Base-by-base conservation (phyloP, 495 filamentous ascomycete genomes). In the Elaphomyces granulatus region DNA sequence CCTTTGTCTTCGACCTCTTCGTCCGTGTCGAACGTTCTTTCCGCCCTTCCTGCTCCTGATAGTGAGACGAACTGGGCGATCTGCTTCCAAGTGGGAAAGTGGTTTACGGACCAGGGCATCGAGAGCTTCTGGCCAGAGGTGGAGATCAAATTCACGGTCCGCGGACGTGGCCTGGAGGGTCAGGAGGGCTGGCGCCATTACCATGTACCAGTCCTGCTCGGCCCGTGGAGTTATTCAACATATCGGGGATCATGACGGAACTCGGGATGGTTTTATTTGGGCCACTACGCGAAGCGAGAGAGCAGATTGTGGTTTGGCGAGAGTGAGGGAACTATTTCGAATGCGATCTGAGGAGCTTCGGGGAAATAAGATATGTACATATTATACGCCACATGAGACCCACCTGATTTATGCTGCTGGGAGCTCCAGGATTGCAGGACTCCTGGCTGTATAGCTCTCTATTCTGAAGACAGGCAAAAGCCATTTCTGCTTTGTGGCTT, bases 121-220 rank as follows among this genome's bases (percentile, higher is more conserved):
- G 71, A 80, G 42, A 86, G 84, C 3, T 95, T 98, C 55, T 95
- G 84, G 56, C 85, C 84, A 17, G 81, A 87, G 61, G 86, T 95
- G n/a, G 77, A 79, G 56, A 72, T 98, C 31, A 75, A 75, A 38
- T 94, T 98, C 57, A 74, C 72, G 33, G 85, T 88, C 2, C 69
- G 74, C 45, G 63, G 64, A 28, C 55, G 64, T 17, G 64, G 64
- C 2, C 58, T 59, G 20, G 67, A 70, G 36, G 76, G 66, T 9
- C 71, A 81, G 68, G 63, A 66, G 39, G 66, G 64, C 34, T 77
- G 68, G 51, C 70, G 83, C 63, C 82, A 92, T 62, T 95, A 87
- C 50, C 90, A 98, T 72, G 81, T 98, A 3, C 90, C 90, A 18
- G 63, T 98, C 54, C 49, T 98, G 56, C 55, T 98, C 61, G 76